Evolutionary conservation across 495 filamentous ascomycete genomes (phyloP).

Genomic region (Penicillium bovifimosum): DNA sequence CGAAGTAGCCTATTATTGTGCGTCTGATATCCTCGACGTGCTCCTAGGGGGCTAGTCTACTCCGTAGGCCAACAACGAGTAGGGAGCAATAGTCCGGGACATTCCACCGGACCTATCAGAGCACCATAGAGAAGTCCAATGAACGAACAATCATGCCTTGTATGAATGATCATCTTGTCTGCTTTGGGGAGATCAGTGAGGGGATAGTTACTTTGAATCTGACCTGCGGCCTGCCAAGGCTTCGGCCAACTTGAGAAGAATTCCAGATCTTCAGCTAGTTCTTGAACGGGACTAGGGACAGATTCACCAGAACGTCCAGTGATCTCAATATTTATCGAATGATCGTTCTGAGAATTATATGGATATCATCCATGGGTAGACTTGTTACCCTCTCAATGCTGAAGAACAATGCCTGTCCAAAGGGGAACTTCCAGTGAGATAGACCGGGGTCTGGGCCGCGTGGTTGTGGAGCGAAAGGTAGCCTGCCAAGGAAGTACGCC

Average conservation of each 20-base stretch:
- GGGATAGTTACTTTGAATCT: neutral
- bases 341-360: too few species aligned
- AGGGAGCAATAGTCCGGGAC: neutral
- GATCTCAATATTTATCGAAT: too few species aligned
- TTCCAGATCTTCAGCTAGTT: neutral
- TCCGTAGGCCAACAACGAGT: neutral
- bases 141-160: neutral
- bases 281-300: neutral
- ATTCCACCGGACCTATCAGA: neutral
- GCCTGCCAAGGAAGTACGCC: neutral
- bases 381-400: too few species aligned
- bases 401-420: neutral
- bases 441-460: slow-evolving; percentile 23
- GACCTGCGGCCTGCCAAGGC: neutral
- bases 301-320: too few species aligned
- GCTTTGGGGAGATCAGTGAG: neutral
- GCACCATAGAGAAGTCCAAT: neutral
- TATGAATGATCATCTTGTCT: neutral
- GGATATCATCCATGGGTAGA: too few species aligned
- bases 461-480: slow-evolving; percentile 5
- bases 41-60: neutral
- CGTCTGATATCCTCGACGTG: neutral
- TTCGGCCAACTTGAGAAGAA: neutral
- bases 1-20: neutral
- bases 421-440: slow-evolving; percentile 20